Conservation (phyloP, 148 eudicot species). For the Chenopodium suecicum region DNA sequence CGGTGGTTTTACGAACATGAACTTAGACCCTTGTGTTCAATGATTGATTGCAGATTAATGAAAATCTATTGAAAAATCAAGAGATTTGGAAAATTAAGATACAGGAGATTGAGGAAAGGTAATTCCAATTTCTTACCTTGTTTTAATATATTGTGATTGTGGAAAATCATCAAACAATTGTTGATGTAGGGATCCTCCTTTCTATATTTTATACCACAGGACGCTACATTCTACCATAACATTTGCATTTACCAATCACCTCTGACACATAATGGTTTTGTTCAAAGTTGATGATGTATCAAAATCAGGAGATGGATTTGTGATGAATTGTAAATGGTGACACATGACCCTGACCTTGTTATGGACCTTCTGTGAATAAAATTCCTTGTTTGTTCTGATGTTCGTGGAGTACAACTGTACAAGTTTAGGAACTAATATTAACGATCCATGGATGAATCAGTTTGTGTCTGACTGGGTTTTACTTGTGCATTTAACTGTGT, state of each 20-base stretch:
- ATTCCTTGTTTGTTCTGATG: not conserved
- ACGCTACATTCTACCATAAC: not conserved
- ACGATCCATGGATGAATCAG: not conserved
- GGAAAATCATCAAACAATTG: not conserved
- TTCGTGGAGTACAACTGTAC: not conserved
- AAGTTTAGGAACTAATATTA: not conserved
- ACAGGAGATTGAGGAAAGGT: constrained; percentile 66
- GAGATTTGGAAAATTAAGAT: constrained; percentile 73
- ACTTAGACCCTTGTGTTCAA: not conserved
- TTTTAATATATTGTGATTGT: not conserved
- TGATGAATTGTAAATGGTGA: not conserved
- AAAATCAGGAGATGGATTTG: not conserved
- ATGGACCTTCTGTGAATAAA: not conserved
- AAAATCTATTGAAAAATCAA: constrained; percentile 68
- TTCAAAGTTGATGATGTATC: not conserved
- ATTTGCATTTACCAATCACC: not conserved
- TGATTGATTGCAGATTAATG: constrained; percentile 60
- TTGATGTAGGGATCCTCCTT: not conserved
- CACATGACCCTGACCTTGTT: not conserved
- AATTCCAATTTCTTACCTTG: constrained; percentile 5
- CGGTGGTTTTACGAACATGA: constrained; percentile 7
- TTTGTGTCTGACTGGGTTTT: constrained; percentile 1
- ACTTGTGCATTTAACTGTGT: not conserved
- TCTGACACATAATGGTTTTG: not conserved
- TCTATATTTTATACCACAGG: not conserved